Evolutionary conservation across 805 yeast genomes (phyloP).

Genomic region (Candida berthetii): DNA sequence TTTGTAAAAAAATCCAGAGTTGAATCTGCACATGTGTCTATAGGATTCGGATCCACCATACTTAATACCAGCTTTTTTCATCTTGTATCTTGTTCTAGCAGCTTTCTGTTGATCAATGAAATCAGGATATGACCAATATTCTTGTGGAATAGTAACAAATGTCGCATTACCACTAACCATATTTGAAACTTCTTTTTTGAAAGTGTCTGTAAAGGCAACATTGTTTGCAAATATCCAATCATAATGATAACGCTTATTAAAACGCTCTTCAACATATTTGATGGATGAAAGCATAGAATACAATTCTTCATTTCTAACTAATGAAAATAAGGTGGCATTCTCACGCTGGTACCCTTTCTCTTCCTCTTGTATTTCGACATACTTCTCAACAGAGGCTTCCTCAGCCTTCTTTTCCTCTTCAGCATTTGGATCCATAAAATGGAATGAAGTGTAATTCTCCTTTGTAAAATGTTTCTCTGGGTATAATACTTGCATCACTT

Average conservation of each 20-base stretch:
- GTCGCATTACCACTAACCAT: slow-evolving; percentile 50
- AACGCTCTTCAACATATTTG: slow-evolving; percentile 57
- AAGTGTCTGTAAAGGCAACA: slow-evolving; percentile 48
- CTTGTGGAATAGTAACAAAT: slow-evolving; percentile 52
- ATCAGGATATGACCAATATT: slow-evolving; percentile 64
- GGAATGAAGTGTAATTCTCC: slow-evolving; percentile 12
- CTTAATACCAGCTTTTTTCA: slow-evolving; percentile 37
- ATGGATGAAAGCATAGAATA: slow-evolving; percentile 52
- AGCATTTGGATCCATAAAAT: slow-evolving; percentile 10
- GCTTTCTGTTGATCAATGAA: slow-evolving; percentile 50
- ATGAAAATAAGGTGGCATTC: slow-evolving; percentile 63
- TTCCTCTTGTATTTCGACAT: slow-evolving; percentile 6
- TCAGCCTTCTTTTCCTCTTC: slow-evolving; percentile 1
- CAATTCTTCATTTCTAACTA: slow-evolving; percentile 65
- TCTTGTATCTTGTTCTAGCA: slow-evolving; percentile 31
- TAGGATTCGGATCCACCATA: slow-evolving; percentile 60
- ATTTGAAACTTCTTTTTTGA: slow-evolving; percentile 37
- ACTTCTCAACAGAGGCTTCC: slow-evolving; percentile 2
- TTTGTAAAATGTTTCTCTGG: slow-evolving; percentile 17
- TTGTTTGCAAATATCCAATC: slow-evolving; percentile 80
- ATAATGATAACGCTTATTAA: slow-evolving; percentile 54
- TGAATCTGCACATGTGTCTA: slow-evolving; percentile 57
- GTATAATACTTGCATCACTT: slow-evolving; percentile 15
- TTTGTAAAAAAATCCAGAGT: slow-evolving; percentile 51
- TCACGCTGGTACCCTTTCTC: slow-evolving; percentile 30